phyloP scores from a whole-genome alignment of 2,329 filamentous ascomycete species.

The Cercospora brassicicola region DNA sequence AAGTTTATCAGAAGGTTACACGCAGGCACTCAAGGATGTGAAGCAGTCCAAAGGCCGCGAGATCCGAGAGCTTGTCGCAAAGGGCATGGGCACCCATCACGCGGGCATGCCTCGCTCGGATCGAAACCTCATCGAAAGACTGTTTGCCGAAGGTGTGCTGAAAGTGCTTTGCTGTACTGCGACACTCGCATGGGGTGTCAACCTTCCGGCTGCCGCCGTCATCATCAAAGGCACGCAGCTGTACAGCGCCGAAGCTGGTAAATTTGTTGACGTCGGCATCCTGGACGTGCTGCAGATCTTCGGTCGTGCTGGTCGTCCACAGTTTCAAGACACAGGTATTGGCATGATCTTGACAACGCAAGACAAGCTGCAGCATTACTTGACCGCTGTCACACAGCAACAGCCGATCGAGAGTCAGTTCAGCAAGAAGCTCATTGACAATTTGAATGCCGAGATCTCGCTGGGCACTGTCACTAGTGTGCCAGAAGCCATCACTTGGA shows the following conservation, averaged over 20 bases:
- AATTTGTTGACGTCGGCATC: conserved; percentile 94
- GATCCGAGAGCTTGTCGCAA: conserved; percentile 81
- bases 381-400: conserved; percentile 90
- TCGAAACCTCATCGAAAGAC: conserved; percentile 88
- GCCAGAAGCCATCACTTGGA: conserved; percentile 90
- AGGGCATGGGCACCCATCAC: conserved; percentile 93
- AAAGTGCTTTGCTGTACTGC: conserved; percentile 98
- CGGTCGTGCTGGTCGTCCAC: conserved; percentile 93
- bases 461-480: conserved; percentile 94
- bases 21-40: conserved; percentile 77
- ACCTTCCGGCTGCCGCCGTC: conserved; percentile 92
- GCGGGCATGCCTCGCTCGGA: conserved; percentile 95
- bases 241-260: conserved; percentile 93
- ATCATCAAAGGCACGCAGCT: conserved; percentile 98
- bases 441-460: conserved; percentile 91
- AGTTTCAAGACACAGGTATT: conserved; percentile 96
- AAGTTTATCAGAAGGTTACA: conserved; percentile 72
- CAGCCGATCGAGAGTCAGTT: conserved; percentile 97
- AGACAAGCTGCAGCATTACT: conserved; percentile 88
- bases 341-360: conserved; percentile 97
- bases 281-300: conserved; percentile 97
- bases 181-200: conserved; percentile 97
- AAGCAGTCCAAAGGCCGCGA: conserved; percentile 83
- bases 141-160: conserved; percentile 88
- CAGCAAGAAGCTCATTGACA: conserved; percentile 90